Base-by-base conservation (phyloP, 768 basidiomycete genomes). In the Cystofilobasidium bisporidii region DNA sequence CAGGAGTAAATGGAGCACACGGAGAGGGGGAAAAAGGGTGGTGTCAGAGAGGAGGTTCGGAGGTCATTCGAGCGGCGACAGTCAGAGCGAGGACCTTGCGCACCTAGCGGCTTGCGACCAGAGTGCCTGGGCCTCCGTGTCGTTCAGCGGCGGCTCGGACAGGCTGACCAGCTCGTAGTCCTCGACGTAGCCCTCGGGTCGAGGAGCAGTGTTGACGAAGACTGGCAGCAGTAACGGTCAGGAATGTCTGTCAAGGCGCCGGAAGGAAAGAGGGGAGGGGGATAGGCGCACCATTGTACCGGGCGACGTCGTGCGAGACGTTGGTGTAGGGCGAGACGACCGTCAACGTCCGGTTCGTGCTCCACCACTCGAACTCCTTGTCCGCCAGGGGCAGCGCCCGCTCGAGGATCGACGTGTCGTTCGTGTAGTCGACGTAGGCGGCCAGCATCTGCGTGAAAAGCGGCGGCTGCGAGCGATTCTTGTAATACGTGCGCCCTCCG, bases 391-490 rank as follows among this genome's bases (percentile, higher is more conserved):
- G 88, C n/a, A 97, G 79, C 2, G 87, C 93, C 36, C 90, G 84
- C 18, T 74, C 74, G 32, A 97, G 81, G 69, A 96, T 87, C n/a
- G 81, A 75, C 0, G 79, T 84, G 76, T 96, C 91, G 20, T 85
- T 83, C 11, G 84, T 86, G 4, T 81, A 81, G 3, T 81, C 76
- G 59, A 94, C 82, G 74, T 97, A 96, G n/a, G 84, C 83, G n/a
- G 83, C 81, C 32, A 97, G 80, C 91, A 97, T 96, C 87, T 91
- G 86, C 64, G 88, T 84, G 78, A 94, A 94, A 36, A 94, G 74
- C 5, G 92, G 92, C 18, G 91, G 91, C 73, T 94, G 91, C n/a
- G 90, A 93, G 66, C 93, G 84, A 73, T 93, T 82, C 70, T 94
- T 76, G 77, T 50, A 55, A 61, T 69, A 69, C 48, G 48, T 69